Conservation (phyloP, 2,329 filamentous ascomycete species). For the Trichoderma breve region DNA sequence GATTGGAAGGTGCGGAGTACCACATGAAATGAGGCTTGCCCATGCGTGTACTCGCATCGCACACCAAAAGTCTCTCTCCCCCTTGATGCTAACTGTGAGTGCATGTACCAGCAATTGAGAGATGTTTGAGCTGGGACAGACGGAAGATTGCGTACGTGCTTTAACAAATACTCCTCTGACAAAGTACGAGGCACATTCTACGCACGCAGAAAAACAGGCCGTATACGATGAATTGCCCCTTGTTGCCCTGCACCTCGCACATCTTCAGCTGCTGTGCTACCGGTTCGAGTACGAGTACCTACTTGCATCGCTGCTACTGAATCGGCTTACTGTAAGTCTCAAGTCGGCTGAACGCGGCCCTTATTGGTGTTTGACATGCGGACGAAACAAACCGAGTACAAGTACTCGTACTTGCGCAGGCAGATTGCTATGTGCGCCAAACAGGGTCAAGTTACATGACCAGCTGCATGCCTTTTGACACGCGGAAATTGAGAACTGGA, state of each 20-base stretch:
- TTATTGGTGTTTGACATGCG: background rate
- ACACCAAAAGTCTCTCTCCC: background rate
- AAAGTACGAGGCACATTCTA: background rate
- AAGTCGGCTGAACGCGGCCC: slow-evolving; percentile 2
- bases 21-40: slow-evolving; percentile 5
- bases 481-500: background rate
- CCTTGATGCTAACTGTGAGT: background rate
- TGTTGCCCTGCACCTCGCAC: background rate
- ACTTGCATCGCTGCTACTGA: background rate
- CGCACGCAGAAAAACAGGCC: background rate
- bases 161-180: background rate
- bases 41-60: background rate
- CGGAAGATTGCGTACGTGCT: background rate
- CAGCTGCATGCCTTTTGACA: background rate
- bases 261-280: background rate
- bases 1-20: slow-evolving; percentile 6
- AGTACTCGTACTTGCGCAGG: background rate
- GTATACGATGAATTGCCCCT: background rate
- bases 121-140: background rate
- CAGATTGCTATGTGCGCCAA: background rate
- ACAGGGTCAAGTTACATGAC: background rate
- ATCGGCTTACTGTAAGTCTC: slow-evolving; percentile 7
- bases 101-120: background rate
- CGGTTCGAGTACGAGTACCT: background rate
- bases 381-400: background rate